Base-by-base conservation (phyloP, 169 alveolate species). In the Plasmodium cynomolgi region DNA sequence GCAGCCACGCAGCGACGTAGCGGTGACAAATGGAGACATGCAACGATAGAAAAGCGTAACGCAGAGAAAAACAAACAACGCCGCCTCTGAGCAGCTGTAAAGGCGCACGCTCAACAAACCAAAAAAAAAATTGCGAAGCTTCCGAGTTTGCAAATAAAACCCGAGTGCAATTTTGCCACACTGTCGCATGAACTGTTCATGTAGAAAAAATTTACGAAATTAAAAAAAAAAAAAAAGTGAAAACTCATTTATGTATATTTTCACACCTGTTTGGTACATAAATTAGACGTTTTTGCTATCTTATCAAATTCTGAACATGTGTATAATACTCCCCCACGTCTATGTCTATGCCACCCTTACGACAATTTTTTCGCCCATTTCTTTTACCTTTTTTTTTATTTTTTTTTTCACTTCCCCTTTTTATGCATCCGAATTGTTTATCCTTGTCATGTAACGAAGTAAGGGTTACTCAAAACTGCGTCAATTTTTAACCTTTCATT, bases 401-500 rank as follows among this genome's bases (percentile, higher is more conserved):
- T 20, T 29, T 75, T 4, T 75, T 31, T 34, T 29, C 33, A 23
- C 11, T 33, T 26, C 34, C 75, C 33, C 33, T n/a, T 68, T 17
- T 41, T 86, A 23, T 50, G 68, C 54, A 23, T 15, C 68, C 71
- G 62, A 7, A 34, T 62, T 79, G 68, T 47, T 34, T 79, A 85
- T 80, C 34, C 75, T 8, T 47, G 34, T 56, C 81, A 90, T n/a
- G 91, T 58, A 90, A 39, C 72, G 39, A 90, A 90, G 77, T 90
- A 90, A 80, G 94, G 74, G 47, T 81, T 90, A 58, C 83, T 56
- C 58, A 90, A 90, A 41, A 90, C 91, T 34, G 39, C 94, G 41
- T 74, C 94, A 80, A 90, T 90, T 79, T 80, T 90, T 90, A 90
- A 90, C 41, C 94, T 34, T 80, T 90, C 94, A 68, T 80, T 90